Evolutionary conservation across 1,139 yeast species (phyloP).

Genomic region (Zygosaccharomyces sapae): DNA sequence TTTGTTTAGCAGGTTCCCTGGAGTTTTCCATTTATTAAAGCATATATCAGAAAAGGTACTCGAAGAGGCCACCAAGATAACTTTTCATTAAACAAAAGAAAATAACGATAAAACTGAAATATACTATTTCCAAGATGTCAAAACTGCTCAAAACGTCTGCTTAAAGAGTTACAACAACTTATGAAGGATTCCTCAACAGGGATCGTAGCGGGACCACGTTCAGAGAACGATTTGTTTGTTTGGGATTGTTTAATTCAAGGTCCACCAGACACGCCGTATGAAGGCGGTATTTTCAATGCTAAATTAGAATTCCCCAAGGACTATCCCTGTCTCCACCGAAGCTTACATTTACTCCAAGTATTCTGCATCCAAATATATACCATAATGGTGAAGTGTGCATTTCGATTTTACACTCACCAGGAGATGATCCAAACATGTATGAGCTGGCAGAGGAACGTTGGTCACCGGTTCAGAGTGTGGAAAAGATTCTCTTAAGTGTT

Average conservation of each 20-base stretch:
- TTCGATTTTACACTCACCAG: slow-evolving; percentile 90
- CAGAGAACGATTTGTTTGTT: slow-evolving; percentile 72
- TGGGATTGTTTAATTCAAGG: slow-evolving; percentile 96
- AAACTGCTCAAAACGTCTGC: slow-evolving; percentile 78
- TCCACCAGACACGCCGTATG: slow-evolving; percentile 90
- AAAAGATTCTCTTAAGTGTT: slow-evolving; percentile 85
- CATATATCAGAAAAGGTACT: neutral
- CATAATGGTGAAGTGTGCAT: slow-evolving; percentile 95
- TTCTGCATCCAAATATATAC: slow-evolving; percentile 89
- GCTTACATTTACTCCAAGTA: slow-evolving; percentile 76
- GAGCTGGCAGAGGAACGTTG: slow-evolving; percentile 94
- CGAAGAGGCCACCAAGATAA: neutral
- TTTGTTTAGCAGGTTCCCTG: neutral
- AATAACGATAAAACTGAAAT: neutral
- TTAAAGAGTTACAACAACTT: slow-evolving; percentile 86
- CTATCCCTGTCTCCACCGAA: slow-evolving; percentile 92
- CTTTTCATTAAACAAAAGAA: no score
- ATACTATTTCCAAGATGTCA: slow-evolving; percentile 21
- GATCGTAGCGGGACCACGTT: slow-evolving; percentile 84
- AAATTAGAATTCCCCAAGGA: slow-evolving; percentile 77
- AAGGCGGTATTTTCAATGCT: slow-evolving; percentile 90
- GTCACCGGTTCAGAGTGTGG: slow-evolving; percentile 97
- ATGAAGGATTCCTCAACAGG: slow-evolving; percentile 90
- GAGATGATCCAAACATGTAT: slow-evolving; percentile 94
- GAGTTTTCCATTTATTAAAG: neutral